Conservation (phyloP, 257 asterid genomes). For the Nicotiana noctiflora region DNA sequence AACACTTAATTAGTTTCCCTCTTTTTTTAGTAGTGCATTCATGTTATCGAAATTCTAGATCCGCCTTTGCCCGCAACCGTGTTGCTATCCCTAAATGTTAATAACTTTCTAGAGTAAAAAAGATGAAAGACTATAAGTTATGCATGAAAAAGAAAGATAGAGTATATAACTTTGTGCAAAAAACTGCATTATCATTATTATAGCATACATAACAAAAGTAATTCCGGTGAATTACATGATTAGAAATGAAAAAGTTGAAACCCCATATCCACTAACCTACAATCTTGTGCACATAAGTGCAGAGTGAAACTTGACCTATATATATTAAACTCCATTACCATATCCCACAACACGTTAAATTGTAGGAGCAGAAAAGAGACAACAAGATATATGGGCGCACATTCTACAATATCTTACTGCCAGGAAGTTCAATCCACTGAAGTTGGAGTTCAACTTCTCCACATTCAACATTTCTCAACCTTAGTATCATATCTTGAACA, state of each 20-base stretch:
- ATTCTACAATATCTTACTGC: conserved; percentile 25
- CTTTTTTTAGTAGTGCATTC: too few species aligned
- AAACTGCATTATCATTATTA: not conserved
- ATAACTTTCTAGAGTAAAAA: too few species aligned
- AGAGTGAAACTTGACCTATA: not conserved
- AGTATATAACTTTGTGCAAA: not conserved
- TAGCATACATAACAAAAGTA: not conserved
- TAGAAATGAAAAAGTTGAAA: not conserved
- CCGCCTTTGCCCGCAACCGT: too few species aligned
- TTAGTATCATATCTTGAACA: conserved; percentile 33
- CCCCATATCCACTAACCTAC: not conserved
- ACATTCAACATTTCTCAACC: conserved; percentile 40
- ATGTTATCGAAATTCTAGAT: too few species aligned
- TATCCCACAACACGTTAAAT: not conserved
- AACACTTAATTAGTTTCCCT: too few species aligned
- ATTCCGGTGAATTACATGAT: not conserved
- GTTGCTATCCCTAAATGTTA: too few species aligned
- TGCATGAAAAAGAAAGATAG: not conserved
- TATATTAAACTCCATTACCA: not conserved
- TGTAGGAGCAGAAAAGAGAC: not conserved
- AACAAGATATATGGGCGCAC: not conserved
- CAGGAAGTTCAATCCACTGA: conserved; percentile 44
- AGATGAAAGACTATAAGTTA: not conserved
- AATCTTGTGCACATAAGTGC: not conserved
- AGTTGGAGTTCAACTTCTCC: conserved; percentile 47